Percentiles rank a stretch among this genome's conserved stretches.
These are phyloP conservation scores for Diaporthe eres DNA, from an alignment of 2,329 filamentous ascomycete species.

Conservation along the genomic window DNA sequence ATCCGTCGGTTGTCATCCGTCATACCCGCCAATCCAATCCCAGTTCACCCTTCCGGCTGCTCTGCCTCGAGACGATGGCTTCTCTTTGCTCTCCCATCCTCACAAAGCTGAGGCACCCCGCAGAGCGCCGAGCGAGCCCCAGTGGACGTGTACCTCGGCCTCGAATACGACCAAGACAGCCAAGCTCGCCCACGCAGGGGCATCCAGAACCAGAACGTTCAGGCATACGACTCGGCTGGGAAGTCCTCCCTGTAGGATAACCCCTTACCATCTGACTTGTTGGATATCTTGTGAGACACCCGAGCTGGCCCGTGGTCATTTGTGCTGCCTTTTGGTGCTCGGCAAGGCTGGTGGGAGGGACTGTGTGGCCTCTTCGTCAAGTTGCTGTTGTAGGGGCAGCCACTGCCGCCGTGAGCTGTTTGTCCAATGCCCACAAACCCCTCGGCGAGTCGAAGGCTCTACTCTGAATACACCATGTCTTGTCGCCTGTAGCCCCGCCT, in stretches of 20 bases:
- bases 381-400: neutral
- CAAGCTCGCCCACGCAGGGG: neutral
- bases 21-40: neutral
- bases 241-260: neutral
- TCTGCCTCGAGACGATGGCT: neutral
- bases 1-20: neutral
- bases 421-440: neutral
- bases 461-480: neutral
- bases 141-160: neutral
- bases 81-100: neutral
- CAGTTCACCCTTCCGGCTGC: neutral
- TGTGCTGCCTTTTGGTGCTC: constrained; percentile 1
- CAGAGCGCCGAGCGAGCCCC: neutral
- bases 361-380: neutral
- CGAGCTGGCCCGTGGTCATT: neutral
- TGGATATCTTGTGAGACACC: constrained; percentile 3
- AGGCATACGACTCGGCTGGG: neutral
- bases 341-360: neutral
- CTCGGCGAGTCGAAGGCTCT: neutral
- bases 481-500: neutral
- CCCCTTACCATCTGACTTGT: neutral
- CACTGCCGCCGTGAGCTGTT: neutral
- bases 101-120: neutral
- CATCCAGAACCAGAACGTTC: neutral
- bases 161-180: neutral